Conservation (phyloP, 257 asterid species). For the Verbascum thapsus region DNA sequence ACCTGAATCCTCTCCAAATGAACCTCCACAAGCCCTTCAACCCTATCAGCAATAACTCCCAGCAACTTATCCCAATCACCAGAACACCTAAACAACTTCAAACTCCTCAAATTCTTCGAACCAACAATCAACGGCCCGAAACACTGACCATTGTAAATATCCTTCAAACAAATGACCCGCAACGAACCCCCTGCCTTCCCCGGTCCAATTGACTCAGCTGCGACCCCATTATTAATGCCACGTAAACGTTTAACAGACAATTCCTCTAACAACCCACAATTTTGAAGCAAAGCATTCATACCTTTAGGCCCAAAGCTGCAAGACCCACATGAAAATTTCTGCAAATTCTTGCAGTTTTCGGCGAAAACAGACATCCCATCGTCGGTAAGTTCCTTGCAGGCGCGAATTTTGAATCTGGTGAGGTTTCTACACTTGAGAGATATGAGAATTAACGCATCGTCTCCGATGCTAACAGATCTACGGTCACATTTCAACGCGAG, state of each 20-base stretch:
- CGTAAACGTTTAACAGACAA: constrained; percentile 74
- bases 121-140: constrained; percentile 74
- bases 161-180: constrained; percentile 68
- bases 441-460: constrained; percentile 59
- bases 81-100: constrained; percentile 79
- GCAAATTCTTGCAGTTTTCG: constrained; percentile 55
- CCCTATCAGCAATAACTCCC: constrained; percentile 49
- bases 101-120: constrained; percentile 58
- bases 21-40: constrained; percentile 54
- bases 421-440: constrained; percentile 63
- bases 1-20: constrained; percentile 86
- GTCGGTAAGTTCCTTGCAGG: constrained; percentile 82
- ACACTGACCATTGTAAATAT: constrained; percentile 78
- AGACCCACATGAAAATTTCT: constrained; percentile 82
- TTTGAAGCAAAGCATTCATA: constrained; percentile 65
- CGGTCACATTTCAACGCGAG: constrained; percentile 91
- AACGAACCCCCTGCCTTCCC: constrained; percentile 60
- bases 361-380: constrained; percentile 67
- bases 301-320: constrained; percentile 84
- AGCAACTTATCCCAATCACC: constrained; percentile 89
- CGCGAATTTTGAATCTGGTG: constrained; percentile 78
- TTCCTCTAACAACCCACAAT: constrained; percentile 71
- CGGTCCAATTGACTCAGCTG: constrained; percentile 54
- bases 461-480: constrained; percentile 74
- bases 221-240: constrained; percentile 57